phyloP scores from a whole-genome alignment of 345 rosid species.

The Pistacia integerrima region DNA sequence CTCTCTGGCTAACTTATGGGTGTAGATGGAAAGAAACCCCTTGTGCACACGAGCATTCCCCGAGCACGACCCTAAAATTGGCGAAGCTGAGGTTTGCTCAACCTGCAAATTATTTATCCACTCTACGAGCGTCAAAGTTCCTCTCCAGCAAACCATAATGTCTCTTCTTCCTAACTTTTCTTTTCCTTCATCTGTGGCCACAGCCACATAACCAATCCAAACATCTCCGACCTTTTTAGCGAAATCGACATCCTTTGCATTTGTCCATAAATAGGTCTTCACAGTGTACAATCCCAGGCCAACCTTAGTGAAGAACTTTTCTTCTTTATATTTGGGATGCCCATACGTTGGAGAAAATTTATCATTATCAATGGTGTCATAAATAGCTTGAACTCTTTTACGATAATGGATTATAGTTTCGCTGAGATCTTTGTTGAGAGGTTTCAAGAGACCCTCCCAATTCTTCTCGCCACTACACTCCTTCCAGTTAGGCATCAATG shows the following conservation, averaged over 20 bases:
- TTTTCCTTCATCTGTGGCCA: conserved; percentile 53
- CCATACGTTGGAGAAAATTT: conserved; percentile 30
- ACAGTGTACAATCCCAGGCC: conserved; percentile 40
- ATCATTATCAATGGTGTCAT: conserved; percentile 33
- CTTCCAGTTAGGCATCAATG: conserved; percentile 31
- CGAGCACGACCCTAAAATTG: conserved; percentile 10
- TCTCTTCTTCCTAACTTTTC: conserved; percentile 37
- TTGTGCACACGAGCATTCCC: conserved; percentile 24
- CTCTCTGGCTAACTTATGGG: conserved; percentile 30
- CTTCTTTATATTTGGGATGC: not conserved
- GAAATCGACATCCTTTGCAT: not conserved
- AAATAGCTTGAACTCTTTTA: conserved; percentile 38
- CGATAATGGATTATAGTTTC: conserved; percentile 47
- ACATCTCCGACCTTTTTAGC: conserved; percentile 16
- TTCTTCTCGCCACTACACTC: conserved; percentile 39
- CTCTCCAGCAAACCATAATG: conserved; percentile 39
- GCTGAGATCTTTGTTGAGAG: conserved; percentile 50
- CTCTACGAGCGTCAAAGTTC: conserved; percentile 3
- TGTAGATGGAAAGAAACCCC: conserved; percentile 42
- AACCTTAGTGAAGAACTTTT: conserved; percentile 35
- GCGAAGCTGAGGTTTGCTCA: not conserved
- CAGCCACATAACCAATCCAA: conserved; percentile 53
- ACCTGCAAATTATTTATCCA: not conserved
- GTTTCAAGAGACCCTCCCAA: conserved; percentile 45
- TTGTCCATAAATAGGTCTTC: conserved; percentile 42